Evolutionary conservation across 768 basidiomycete genomes (phyloP), one percentile per base, ranked within the genome.

Genomic region (Boletus sp.): DNA sequence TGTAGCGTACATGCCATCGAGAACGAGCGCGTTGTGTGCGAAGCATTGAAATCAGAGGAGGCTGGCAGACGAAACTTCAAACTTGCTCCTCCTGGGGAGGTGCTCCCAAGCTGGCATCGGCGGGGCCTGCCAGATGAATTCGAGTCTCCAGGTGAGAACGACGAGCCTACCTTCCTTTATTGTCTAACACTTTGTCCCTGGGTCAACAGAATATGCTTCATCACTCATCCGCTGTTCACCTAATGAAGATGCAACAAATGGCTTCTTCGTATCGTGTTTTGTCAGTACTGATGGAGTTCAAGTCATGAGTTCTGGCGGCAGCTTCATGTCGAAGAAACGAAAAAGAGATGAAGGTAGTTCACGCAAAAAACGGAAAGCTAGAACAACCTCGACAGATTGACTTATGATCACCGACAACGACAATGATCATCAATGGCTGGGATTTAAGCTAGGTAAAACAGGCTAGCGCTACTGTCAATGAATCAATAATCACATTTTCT

Each of bases 181-280:
- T 8, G 17, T 12, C 29, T 57, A 28, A 62, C 9, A 14, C 9
- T 17, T 17, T 14, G 5, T 37, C 6, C 18, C 33, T 11, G 37
- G 7, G 40, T 50, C n/a, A n/a, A 29, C 59, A 87, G 86, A 69
- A 20, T 70, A 83, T 56, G 86, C 89, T 5, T 71, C 75, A 5
- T 84, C 84, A 11, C 68, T 91, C 18, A 65, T 94, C 29, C 84
- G 92, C 17, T 93, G 91, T 69, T 80, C 81, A 29, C 85, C 92
- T 14, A 84, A 86, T 52, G 90, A 89, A 58, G 94, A 98, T 66
- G 84, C 82, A 37, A 94, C 92, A 12, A 98, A 98, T 66, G 97
- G 97, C 0, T 99, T 99, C 77, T 99, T 99, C 64, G 95, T 99
- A 24, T 87, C 92, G n/a, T 97, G 90, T 71, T 94, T 98, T 69